A percentile compares a stretch with the other conserved stretches of the same genome.
These are phyloP conservation scores for Mucuna pruriens DNA, from an alignment of 306 rosid species.

Conservation along the genomic window DNA sequence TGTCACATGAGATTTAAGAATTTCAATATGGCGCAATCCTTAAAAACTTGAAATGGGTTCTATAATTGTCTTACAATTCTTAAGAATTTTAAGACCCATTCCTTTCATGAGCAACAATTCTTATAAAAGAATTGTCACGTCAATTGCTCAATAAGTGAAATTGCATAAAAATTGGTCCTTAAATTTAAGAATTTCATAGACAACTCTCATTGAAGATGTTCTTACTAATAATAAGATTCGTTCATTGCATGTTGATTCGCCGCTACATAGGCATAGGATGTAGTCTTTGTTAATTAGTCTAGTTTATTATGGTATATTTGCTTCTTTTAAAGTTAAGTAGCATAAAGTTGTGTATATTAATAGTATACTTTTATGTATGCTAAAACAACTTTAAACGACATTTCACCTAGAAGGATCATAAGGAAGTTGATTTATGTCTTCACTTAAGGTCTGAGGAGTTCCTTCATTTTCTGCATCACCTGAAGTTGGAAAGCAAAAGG, in stretches of 20 bases:
- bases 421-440: constrained; percentile 68
- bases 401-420: constrained; percentile 74
- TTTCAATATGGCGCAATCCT: neutral
- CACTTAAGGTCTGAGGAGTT: constrained; percentile 54
- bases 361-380: neutral
- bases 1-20: neutral
- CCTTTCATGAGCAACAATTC: neutral
- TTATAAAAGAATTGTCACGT: neutral
- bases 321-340: neutral
- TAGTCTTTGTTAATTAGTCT: neutral
- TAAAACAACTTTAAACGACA: constrained; percentile 24
- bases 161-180: neutral
- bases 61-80: neutral
- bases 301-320: neutral
- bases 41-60: neutral
- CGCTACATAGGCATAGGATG: neutral
- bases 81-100: neutral
- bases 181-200: neutral
- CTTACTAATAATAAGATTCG: neutral
- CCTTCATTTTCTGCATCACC: constrained; percentile 57
- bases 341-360: neutral
- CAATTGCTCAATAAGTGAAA: neutral
- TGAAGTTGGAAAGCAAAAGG: constrained; percentile 30
- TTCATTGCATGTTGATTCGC: neutral
- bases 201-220: neutral